Percentiles rank a stretch among this genome's conserved stretches.
Conservation (phyloP, 495 filamentous ascomycete species). For the Neurospora sublineolata region DNA sequence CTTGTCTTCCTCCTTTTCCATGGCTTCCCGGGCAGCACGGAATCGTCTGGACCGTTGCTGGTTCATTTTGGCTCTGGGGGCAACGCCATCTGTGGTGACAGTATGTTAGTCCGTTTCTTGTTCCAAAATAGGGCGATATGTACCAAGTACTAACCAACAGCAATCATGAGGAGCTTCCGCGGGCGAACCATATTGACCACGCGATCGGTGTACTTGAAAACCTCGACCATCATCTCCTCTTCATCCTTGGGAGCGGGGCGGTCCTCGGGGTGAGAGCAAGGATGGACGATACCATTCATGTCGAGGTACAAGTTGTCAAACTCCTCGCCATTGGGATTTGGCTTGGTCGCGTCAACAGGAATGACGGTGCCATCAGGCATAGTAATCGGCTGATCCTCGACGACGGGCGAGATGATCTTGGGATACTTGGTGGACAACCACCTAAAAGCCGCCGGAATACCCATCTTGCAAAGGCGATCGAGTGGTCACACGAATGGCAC, state of each 20-base stretch:
- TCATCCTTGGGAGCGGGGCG: conserved; percentile 81
- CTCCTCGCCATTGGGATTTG: conserved; percentile 96
- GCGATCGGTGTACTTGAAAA: conserved; percentile 94
- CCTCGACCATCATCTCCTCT: conserved; percentile 97
- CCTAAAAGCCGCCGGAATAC: conserved; percentile 86
- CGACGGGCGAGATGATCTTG: conserved; percentile 85
- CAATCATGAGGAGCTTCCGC: conserved; percentile 91
- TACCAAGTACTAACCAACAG: conserved; percentile 61
- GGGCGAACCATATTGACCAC: conserved; percentile 98
- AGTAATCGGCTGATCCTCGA: conserved; percentile 69
- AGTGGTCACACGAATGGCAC: neutral
- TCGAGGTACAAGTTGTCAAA: conserved; percentile 97
- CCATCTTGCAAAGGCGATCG: conserved; percentile 48
- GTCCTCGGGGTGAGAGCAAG: conserved; percentile 95
- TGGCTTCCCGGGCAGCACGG: conserved; percentile 85
- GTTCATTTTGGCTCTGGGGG: conserved; percentile 93
- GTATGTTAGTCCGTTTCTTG: conserved; percentile 22
- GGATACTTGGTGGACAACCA: conserved; percentile 94
- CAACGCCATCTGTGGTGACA: conserved; percentile 63
- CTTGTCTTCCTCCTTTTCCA: conserved; percentile 87
- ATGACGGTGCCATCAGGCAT: conserved; percentile 67
- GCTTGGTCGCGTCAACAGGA: conserved; percentile 68
- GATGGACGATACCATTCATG: conserved; percentile 99
- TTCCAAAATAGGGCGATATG: neutral
- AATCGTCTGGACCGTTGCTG: conserved; percentile 88